Percentiles rank a stretch among this genome's conserved stretches.
Evolutionary conservation across 2,329 filamentous ascomycete genomes (phyloP).

Genomic region (Diaporthe australafricana): DNA sequence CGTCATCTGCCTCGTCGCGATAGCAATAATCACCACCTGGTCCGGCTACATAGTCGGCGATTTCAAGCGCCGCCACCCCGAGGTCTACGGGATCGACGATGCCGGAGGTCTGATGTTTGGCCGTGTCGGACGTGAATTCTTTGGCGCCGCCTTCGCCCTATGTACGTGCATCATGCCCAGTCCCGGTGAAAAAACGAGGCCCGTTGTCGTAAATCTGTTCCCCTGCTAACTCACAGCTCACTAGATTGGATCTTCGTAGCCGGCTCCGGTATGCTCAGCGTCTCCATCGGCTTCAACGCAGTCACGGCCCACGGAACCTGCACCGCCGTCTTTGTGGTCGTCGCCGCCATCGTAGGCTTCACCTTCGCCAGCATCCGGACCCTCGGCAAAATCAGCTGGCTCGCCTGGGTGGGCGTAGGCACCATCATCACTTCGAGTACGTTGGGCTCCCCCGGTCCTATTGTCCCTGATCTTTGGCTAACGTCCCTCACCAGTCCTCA

Average conservation of each 20-base stretch:
- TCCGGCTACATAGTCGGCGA: slow-evolving; percentile 7
- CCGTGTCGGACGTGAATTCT: slow-evolving; percentile 5
- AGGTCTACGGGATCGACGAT: slow-evolving; percentile 17
- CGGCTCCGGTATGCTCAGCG: slow-evolving; percentile 40
- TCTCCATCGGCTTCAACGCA: slow-evolving; percentile 43
- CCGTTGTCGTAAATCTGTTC: rapidly evolving
- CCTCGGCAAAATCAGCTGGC: slow-evolving; percentile 38
- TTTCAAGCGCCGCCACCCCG: not conserved
- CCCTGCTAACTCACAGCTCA: slow-evolving; percentile 28
- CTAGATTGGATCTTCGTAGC: slow-evolving; percentile 40
- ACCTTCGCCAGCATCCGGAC: slow-evolving; percentile 41
- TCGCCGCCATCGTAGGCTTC: slow-evolving; percentile 41
- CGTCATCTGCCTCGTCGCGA: not conserved
- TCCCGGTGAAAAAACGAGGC: not conserved
- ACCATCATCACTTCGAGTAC: slow-evolving; percentile 53
- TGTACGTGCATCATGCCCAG: not conserved
- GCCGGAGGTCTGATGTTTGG: slow-evolving; percentile 3
- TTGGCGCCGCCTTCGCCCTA: slow-evolving; percentile 3
- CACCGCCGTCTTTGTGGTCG: slow-evolving; percentile 44
- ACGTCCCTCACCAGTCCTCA: slow-evolving; percentile 51
- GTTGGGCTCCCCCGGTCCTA: not conserved
- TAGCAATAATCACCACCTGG: slow-evolving; percentile 4
- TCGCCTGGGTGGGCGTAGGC: slow-evolving; percentile 59
- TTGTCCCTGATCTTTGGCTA: not conserved
- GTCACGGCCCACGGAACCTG: slow-evolving; percentile 43